These are phyloP conservation scores for Starmera amethionina DNA, from an alignment of 805 yeast species.

Conservation along the genomic window DNA sequence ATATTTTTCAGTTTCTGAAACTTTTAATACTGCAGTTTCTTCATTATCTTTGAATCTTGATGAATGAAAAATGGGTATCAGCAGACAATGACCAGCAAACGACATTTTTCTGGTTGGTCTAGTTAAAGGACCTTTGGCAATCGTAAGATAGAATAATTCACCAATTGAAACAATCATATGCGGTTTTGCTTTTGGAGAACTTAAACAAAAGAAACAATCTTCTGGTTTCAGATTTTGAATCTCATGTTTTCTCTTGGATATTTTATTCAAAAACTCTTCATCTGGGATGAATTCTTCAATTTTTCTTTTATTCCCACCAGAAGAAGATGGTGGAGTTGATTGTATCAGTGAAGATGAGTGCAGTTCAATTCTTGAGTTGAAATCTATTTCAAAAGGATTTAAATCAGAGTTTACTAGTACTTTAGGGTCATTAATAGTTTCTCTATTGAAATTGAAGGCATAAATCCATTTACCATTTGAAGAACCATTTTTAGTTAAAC, in stretches of 20 bases:
- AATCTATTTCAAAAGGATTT: conserved; percentile 21
- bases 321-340: background rate
- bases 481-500: conserved; percentile 47
- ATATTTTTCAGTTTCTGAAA: conserved; percentile 22
- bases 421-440: conserved; percentile 1
- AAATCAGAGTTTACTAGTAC: conserved; percentile 9
- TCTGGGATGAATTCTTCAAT: background rate
- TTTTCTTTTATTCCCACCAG: background rate
- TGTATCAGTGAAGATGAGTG: background rate
- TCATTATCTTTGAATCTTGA: conserved; percentile 29
- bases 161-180: conserved; percentile 80
- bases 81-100: conserved; percentile 74
- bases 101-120: conserved; percentile 35
- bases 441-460: conserved; percentile 45
- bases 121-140: conserved; percentile 81
- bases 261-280: conserved; percentile 4
- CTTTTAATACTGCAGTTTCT: conserved; percentile 13
- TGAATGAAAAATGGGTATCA: conserved; percentile 70
- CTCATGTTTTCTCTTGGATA: conserved; percentile 1
- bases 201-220: conserved; percentile 73
- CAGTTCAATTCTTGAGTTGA: background rate
- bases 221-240: conserved; percentile 33
- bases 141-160: conserved; percentile 52
- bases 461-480: conserved; percentile 56
- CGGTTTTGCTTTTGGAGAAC: conserved; percentile 66